These are phyloP conservation scores for Cornus kousa DNA, from an alignment of 148 eudicot species.

Conservation along the genomic window DNA sequence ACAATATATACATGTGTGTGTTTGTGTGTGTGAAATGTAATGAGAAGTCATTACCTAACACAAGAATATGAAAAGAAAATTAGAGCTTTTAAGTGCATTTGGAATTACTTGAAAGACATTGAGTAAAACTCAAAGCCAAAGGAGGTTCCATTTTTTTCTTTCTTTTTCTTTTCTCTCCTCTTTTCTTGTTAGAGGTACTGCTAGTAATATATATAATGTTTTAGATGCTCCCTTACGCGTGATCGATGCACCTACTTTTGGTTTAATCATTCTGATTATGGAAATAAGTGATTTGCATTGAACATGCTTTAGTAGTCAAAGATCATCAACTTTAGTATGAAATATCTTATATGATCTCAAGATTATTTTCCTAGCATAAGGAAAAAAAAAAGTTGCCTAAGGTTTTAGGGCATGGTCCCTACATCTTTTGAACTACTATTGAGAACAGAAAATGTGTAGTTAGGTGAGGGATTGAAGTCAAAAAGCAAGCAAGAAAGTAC, in stretches of 20 bases:
- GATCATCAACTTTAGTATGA: background rate
- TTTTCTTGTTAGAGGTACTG: background rate
- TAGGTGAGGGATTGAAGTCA: slow-evolving; percentile 13
- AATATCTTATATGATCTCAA: slow-evolving; percentile 9
- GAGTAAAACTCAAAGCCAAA: background rate
- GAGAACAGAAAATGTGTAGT: slow-evolving; percentile 22
- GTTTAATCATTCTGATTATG: background rate
- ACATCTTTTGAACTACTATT: slow-evolving; percentile 34
- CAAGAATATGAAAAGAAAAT: background rate
- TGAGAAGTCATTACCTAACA: background rate
- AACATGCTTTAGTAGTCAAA: slow-evolving; percentile 24
- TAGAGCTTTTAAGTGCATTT: too few relatives aligned
- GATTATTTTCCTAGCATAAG: background rate
- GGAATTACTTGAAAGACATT: background rate
- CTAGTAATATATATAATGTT: background rate
- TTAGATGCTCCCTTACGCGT: background rate
- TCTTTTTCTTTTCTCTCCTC: background rate
- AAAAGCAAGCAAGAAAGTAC: slow-evolving; percentile 20
- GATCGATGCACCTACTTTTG: background rate
- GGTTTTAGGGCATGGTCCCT: slow-evolving; percentile 29
- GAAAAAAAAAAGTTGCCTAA: slow-evolving; percentile 6
- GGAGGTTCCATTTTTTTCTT: background rate
- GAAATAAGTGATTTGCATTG: background rate
- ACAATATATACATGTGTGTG: too few relatives aligned
- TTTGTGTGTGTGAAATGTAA: too few relatives aligned